Base-by-base conservation (phyloP, 225 moss, liverwort and hornwort species). In the Polytrichum commune region DNA sequence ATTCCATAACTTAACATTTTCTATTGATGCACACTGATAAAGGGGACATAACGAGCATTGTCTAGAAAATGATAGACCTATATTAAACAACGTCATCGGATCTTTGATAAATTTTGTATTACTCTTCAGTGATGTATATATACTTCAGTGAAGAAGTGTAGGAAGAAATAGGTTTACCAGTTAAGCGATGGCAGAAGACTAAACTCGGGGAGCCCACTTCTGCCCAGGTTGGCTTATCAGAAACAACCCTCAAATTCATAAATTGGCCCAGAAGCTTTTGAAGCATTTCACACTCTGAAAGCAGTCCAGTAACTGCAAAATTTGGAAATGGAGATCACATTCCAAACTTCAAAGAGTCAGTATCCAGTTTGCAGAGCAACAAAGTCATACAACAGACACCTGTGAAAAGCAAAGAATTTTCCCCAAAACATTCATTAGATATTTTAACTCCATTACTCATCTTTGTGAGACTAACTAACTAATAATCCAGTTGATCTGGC, bases 191-290 rank as follows among this genome's bases (percentile, higher is more conserved):
- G 57, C 71, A 74, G 32, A 87, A 72, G 53, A 79, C 72, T 60
- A 81, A 79, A 9, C 58, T 26, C n/a, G 79, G 83, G 63, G 65
- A 75, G 29, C 74, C 81, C 66, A 38, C 60, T 53, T 65, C 63
- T 56, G 38, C 64, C 67, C 74, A 76, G 30, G 76, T 29, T 27
- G 58, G 30, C 64, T 79, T 66, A 16, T 84, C 78, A 4, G 76
- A 78, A 63, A 78, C 76, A 30, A 87, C 83, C 33, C 63, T 81
- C 81, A 87, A 83, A 56, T 78, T 78, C 76, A 79, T 69, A 35
- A 87, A 74, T 56, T 74, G 74, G 30, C 78, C 83, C 30, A 87
- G 72, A 55, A 84, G 35, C 72, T 72, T 81, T 66, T 84, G 83
- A 8, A 87, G 69, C 66, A 84, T 67, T 60, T 64, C 69, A 60